Base-by-base conservation (phyloP, 2,329 filamentous ascomycete species). In the Gyromitra esculenta region DNA sequence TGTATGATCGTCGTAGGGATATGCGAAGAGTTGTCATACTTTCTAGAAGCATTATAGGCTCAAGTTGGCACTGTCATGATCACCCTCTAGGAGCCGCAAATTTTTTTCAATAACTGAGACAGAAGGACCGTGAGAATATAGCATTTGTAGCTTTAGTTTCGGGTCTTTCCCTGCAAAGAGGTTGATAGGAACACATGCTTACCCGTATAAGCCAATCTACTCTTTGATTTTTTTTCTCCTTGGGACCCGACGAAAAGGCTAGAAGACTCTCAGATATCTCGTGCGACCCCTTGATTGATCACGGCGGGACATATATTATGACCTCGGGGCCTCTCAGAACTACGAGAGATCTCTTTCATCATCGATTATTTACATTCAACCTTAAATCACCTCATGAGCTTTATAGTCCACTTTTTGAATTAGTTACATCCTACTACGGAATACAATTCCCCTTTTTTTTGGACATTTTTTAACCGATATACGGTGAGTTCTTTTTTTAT, bases 1-100 rank as follows among this genome's bases (percentile, higher is more conserved):
- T 63, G 63, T 68, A 45, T 73, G 71, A 74, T 74, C 71, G 56
- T 18, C 64, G 64, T 74, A 68, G 56, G 71, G 71, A 68, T 73
- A 56, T 37, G 41, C 9, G 52, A 56, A 68, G 71, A 54, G 71
- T 59, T 72, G 50, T 73, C 13, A 60, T 62, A 41, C 11, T 48
- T 62, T 50, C 63, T n/a, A 41, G 63, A 43, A 52, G 43, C 45
- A 62, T 63, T 63, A 74, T 74, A 74, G 71, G 71, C 39, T 45
- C 31, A 25, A 41, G 62, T 7, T 54, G 66, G 66, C 50, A 60
- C 41, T 48, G 25, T 35, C 60, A 41, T 41, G 25, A 60, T 62
- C 39, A 54, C 56, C 25, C 25, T 57, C 71, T 11, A 63, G 71
- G 64, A 74, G 63, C 71, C 63, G 71, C 39, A 74, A 74, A 69